These are phyloP conservation scores for Periconia macrospinosa DNA, from an alignment of 2,329 filamentous ascomycete genomes.

Conservation along the genomic window DNA sequence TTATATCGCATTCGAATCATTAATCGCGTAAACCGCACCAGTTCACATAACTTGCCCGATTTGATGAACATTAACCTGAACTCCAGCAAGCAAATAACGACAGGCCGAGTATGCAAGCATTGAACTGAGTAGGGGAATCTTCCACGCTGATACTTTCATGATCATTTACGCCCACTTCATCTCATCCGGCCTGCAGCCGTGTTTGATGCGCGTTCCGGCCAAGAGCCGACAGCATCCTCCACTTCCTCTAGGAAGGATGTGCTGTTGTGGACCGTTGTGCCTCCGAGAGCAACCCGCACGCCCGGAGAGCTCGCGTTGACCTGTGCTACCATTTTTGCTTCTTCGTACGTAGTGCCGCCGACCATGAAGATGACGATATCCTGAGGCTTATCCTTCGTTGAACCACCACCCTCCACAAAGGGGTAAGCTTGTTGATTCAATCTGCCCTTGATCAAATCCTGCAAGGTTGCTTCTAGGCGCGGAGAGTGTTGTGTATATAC, in stretches of 20 bases:
- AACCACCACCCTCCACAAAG: conserved; percentile 84
- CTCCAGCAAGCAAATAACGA: background rate
- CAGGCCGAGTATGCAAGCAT: no score
- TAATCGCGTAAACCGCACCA: background rate
- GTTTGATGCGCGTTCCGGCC: conserved; percentile 65
- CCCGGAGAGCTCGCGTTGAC: conserved; percentile 91
- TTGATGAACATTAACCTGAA: background rate
- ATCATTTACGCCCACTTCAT: conserved; percentile 32
- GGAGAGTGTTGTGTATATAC: conserved; percentile 98
- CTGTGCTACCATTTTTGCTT: conserved; percentile 93
- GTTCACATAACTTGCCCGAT: background rate
- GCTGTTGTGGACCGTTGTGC: conserved; percentile 87
- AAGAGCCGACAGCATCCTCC: conserved; percentile 81
- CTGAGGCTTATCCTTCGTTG: conserved; percentile 92
- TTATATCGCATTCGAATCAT: background rate
- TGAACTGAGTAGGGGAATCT: background rate
- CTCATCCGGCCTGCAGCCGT: conserved; percentile 65
- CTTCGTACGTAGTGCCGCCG: conserved; percentile 92
- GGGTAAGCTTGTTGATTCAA: conserved; percentile 87
- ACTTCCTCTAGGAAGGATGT: conserved; percentile 79
- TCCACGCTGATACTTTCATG: background rate
- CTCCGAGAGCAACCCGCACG: conserved; percentile 84
- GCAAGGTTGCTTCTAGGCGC: conserved; percentile 80
- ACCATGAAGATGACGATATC: conserved; percentile 95
- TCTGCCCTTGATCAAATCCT: conserved; percentile 90